Evolutionary conservation across 2,329 filamentous ascomycete species (phyloP).

Genomic region (Colletotrichum tropicale): DNA sequence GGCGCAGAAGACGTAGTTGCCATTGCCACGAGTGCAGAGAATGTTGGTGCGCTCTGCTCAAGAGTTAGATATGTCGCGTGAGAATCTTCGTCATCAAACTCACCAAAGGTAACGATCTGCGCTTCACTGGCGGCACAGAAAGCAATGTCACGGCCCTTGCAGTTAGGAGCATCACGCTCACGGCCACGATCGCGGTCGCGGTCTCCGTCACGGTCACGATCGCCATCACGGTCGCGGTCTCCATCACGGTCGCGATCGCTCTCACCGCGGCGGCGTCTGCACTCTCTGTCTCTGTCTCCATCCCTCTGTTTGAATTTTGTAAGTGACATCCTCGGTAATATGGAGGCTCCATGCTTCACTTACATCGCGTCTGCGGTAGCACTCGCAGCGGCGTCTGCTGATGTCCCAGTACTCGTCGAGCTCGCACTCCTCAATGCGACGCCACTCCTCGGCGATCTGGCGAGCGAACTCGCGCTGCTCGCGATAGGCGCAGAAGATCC

Average conservation of each 20-base stretch:
- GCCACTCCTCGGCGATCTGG: slow-evolving; percentile 1
- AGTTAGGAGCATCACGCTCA: neutral
- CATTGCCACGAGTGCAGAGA: neutral
- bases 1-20: slow-evolving; percentile 17
- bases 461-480: slow-evolving; percentile 2
- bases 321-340: neutral
- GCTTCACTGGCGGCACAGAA: slow-evolving; percentile 7
- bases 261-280: neutral
- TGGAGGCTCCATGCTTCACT: neutral
- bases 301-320: neutral
- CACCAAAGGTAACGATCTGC: slow-evolving; percentile 8
- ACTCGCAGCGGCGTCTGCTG: neutral
- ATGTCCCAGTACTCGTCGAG: slow-evolving; percentile 5
- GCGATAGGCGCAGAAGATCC: slow-evolving; percentile 14
- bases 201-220: neutral
- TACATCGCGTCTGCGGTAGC: slow-evolving; percentile 7
- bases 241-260: neutral
- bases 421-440: neutral
- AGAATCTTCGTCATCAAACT: neutral
- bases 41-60: neutral
- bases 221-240: neutral
- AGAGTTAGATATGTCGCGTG: neutral
- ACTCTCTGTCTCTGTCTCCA: neutral
- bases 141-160: slow-evolving; percentile 3
- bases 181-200: neutral